A percentile compares a stretch with the other conserved stretches of the same genome.
Conservation (phyloP, 768 basidiomycete species). For the Panaeolus cyanescens region DNA sequence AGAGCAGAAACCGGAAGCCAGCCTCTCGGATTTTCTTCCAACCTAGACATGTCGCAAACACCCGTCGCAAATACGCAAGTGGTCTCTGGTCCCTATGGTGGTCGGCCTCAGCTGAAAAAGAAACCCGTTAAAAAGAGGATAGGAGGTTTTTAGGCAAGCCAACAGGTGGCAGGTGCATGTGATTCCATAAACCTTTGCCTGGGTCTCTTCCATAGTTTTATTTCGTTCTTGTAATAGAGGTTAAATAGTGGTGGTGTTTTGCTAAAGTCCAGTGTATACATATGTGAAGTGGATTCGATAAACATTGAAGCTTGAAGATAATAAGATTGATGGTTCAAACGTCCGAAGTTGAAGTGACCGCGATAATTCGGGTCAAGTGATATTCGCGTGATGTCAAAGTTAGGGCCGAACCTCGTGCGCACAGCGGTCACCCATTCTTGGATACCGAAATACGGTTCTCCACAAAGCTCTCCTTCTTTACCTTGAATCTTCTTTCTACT, state of each 20-base stretch:
- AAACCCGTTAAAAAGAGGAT: constrained; percentile 65
- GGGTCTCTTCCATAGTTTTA: no score
- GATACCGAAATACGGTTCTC: background rate
- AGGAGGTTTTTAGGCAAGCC: constrained; percentile 64
- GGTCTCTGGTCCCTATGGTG: constrained; percentile 71
- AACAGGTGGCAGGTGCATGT: background rate
- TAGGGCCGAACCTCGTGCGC: constrained; percentile 3
- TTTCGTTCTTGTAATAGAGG: no score
- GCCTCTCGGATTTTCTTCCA: background rate
- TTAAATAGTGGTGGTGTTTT: background rate
- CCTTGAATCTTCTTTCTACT: constrained; percentile 16
- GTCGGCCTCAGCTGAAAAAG: constrained; percentile 56
- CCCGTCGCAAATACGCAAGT: constrained; percentile 67
- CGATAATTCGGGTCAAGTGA: constrained; percentile 28
- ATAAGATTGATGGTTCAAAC: background rate
- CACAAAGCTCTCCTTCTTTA: background rate
- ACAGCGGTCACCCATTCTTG: constrained; percentile 2
- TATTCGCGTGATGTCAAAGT: constrained; percentile 26
- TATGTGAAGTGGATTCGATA: background rate
- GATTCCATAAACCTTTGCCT: constrained; percentile 3
- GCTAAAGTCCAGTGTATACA: background rate
- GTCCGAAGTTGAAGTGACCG: background rate
- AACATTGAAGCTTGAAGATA: background rate
- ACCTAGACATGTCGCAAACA: constrained; percentile 35
- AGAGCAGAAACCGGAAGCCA: background rate